A percentile compares a stretch with the other conserved stretches of the same genome.
Conservation (phyloP, 805 yeast species). For the Yamadazyma ubonensis region DNA sequence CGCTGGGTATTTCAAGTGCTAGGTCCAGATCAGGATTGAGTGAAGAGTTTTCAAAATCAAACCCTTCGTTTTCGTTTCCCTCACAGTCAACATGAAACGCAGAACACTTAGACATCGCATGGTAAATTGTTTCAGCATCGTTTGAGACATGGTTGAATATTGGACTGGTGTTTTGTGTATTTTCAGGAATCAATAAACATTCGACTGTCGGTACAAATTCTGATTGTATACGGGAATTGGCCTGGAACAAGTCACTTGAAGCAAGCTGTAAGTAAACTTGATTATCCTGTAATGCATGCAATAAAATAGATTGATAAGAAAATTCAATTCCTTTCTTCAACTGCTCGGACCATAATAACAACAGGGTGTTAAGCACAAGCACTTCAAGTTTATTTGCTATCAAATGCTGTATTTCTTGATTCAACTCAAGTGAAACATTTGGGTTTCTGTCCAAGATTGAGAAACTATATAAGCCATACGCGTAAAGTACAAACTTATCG, state of each 20-base stretch:
- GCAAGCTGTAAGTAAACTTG: constrained; percentile 33
- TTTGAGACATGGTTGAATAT: constrained; percentile 7
- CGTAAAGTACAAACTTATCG: constrained; percentile 42
- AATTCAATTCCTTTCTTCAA: constrained; percentile 29
- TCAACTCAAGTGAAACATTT: constrained; percentile 9
- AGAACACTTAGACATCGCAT: constrained; percentile 38
- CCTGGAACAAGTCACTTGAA: constrained; percentile 19
- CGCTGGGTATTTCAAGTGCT: constrained; percentile 14
- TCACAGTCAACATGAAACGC: constrained; percentile 33
- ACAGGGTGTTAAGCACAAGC: constrained; percentile 34
- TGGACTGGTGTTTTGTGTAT: not conserved
- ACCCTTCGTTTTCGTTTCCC: constrained; percentile 19
- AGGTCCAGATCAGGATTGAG: constrained; percentile 13
- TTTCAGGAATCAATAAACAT: not conserved
- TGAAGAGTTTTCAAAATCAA: constrained; percentile 15
- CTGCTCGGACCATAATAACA: constrained; percentile 30
- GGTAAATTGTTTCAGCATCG: constrained; percentile 20
- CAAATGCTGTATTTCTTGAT: constrained; percentile 1
- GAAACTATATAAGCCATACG: constrained; percentile 30
- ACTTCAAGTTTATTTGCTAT: constrained; percentile 15
- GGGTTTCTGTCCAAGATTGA: constrained; percentile 18
- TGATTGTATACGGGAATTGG: not conserved
- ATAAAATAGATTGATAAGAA: constrained; percentile 32
- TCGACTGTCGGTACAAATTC: constrained; percentile 8
- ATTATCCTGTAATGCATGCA: constrained; percentile 29